Evolutionary conservation across 768 basidiomycete species (phyloP).

Genomic region (Mycena galopus): DNA sequence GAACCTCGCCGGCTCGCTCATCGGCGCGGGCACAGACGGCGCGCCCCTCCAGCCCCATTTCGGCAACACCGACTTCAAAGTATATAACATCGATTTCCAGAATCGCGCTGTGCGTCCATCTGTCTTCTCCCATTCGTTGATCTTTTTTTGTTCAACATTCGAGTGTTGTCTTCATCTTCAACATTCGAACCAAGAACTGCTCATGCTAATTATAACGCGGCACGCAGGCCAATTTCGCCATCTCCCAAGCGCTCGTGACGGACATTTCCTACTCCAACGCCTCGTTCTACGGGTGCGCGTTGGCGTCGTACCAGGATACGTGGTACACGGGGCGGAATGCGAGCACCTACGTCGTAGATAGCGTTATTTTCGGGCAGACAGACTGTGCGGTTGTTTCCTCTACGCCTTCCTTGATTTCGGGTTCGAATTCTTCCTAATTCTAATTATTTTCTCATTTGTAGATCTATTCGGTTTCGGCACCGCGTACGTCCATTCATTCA

Average conservation of each 20-base stretch:
- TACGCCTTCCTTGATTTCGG: no score
- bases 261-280: slow-evolving; percentile 76
- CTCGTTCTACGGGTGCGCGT: slow-evolving; percentile 74
- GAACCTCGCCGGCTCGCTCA: slow-evolving; percentile 66
- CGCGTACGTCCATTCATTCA: slow-evolving; percentile 61
- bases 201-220: background rate
- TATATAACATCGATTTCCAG: slow-evolving; percentile 76
- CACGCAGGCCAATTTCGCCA: slow-evolving; percentile 65
- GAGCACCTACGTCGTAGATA: slow-evolving; percentile 72
- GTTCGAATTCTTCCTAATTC: background rate
- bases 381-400: slow-evolving; percentile 61
- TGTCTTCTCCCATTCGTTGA: background rate
- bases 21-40: slow-evolving; percentile 71
- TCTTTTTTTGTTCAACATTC: no score
- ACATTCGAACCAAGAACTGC: background rate
- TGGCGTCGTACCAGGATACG: slow-evolving; percentile 74
- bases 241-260: slow-evolving; percentile 73
- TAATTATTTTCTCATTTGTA: slow-evolving; percentile 32
- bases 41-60: slow-evolving; percentile 65
- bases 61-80: slow-evolving; percentile 71
- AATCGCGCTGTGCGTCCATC: slow-evolving; percentile 68
- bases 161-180: background rate
- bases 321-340: slow-evolving; percentile 73
- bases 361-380: slow-evolving; percentile 72
- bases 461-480: slow-evolving; percentile 74